Conservation (phyloP, 768 basidiomycete species). For the Mycena rebaudengoi region DNA sequence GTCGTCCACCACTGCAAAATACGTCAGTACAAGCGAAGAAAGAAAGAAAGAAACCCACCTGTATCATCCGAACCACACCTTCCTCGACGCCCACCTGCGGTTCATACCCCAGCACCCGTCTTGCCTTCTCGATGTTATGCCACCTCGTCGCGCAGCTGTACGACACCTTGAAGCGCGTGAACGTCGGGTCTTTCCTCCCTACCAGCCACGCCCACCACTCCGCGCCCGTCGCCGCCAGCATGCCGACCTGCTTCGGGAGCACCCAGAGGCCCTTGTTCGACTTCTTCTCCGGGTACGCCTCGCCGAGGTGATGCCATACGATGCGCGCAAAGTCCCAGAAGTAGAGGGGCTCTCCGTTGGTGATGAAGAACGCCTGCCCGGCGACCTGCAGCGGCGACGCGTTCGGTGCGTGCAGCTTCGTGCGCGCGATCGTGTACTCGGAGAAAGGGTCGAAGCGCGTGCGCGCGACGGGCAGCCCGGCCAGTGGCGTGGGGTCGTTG, state of each 20-base stretch:
- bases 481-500: constrained; percentile 50
- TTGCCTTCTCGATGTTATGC: constrained; percentile 95
- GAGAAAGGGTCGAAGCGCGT: constrained; percentile 87
- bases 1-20: constrained; percentile 55
- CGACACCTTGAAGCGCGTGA: constrained; percentile 86
- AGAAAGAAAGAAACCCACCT: constrained; percentile 54
- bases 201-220: constrained; percentile 79
- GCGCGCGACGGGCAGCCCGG: constrained; percentile 67
- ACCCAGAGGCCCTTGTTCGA: constrained; percentile 46
- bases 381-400: constrained; percentile 79
- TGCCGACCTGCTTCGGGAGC: constrained; percentile 71
- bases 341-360: constrained; percentile 94
- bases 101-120: constrained; percentile 92
- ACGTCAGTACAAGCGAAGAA: neutral
- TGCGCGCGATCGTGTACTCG: constrained; percentile 60
- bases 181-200: constrained; percentile 84
- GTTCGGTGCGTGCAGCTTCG: constrained; percentile 53
- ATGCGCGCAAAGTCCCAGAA: constrained; percentile 94
- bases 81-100: constrained; percentile 90
- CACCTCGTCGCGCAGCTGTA: constrained; percentile 83
- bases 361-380: constrained; percentile 95
- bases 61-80: constrained; percentile 80
- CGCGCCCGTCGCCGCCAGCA: constrained; percentile 73
- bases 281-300: constrained; percentile 61
- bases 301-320: constrained; percentile 79